Percentiles rank a stretch among this genome's conserved stretches.
These are phyloP conservation scores for Harringtonia lauricola DNA, from an alignment of 2,329 filamentous ascomycete species.

Conservation along the genomic window DNA sequence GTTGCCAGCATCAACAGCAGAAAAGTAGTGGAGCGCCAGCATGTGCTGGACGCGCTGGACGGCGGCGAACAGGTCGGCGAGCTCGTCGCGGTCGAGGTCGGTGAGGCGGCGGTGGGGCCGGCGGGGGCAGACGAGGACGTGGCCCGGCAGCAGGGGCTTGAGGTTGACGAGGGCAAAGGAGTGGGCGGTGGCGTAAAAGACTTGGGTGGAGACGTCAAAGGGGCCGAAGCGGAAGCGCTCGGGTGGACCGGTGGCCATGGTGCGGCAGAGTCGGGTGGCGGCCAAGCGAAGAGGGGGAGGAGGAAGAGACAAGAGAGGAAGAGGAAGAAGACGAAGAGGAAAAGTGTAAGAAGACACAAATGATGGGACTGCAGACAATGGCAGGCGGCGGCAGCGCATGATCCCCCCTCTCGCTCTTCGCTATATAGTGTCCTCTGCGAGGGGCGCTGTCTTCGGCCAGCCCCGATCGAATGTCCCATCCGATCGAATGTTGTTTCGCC, in stretches of 20 bases:
- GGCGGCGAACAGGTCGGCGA: conserved; percentile 73
- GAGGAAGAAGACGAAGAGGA: not conserved
- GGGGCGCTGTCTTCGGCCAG: too few relatives aligned
- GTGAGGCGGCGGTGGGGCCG: conserved; percentile 59
- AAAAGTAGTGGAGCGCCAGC: conserved; percentile 49
- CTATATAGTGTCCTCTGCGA: too few relatives aligned
- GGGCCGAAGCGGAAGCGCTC: conserved; percentile 56
- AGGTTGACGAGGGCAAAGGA: conserved; percentile 90
- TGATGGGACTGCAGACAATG: not conserved
- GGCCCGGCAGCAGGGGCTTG: conserved; percentile 85
- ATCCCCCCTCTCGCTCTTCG: not conserved
- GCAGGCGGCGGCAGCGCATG: not conserved
- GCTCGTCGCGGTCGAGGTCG: conserved; percentile 61
- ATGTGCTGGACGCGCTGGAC: conserved; percentile 75
- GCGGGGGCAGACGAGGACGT: conserved; percentile 80
- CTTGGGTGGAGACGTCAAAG: conserved; percentile 71
- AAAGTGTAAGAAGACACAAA: not conserved
- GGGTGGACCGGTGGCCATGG: not conserved
- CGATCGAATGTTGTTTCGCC: too few relatives aligned
- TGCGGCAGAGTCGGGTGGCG: not conserved
- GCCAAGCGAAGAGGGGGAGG: not conserved
- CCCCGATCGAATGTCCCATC: too few relatives aligned
- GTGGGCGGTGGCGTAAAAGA: conserved; percentile 72
- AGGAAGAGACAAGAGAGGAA: not conserved
- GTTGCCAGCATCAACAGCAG: conserved; percentile 6